Conservation (phyloP, 2,329 filamentous ascomycete genomes). For the Trichoderma gracile region DNA sequence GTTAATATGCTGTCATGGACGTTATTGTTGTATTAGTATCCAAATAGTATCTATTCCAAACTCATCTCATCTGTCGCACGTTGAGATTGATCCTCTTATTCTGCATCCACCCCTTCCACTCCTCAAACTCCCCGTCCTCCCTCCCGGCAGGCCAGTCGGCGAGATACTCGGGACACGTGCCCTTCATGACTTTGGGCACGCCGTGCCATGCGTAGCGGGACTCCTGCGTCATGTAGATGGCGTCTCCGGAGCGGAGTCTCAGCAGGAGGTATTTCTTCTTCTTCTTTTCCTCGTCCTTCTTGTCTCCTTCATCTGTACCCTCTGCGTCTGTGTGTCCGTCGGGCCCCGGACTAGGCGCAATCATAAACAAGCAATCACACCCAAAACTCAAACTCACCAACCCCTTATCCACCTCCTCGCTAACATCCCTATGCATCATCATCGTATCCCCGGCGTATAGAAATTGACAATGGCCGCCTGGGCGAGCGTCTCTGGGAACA, state of each 20-base stretch:
- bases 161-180: conserved; percentile 75
- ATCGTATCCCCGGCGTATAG: conserved; percentile 90
- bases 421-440: conserved; percentile 91
- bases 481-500: conserved; percentile 76
- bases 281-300: conserved; percentile 27
- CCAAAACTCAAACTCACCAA: conserved; percentile 86
- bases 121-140: conserved; percentile 54
- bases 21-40: not conserved
- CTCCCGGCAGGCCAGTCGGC: conserved; percentile 68
- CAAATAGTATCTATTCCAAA: conserved; percentile 36
- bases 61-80: conserved; percentile 77
- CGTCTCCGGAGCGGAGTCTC: conserved; percentile 79
- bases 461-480: conserved; percentile 94
- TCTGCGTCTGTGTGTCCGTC: conserved; percentile 11
- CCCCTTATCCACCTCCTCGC: conserved; percentile 75
- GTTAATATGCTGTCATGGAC: not conserved
- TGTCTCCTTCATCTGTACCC: conserved; percentile 28
- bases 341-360: conserved; percentile 58
- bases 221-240: conserved; percentile 80
- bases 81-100: conserved; percentile 90
- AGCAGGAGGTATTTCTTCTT: conserved; percentile 59
- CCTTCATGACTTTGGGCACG: conserved; percentile 80
- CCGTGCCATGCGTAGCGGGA: conserved; percentile 93
- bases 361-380: conserved; percentile 86
- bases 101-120: conserved; percentile 85